Evolutionary conservation across 2,329 filamentous ascomycete genomes (phyloP), one percentile per base, ranked within the genome.

Genomic region (Cladosporium velox): DNA sequence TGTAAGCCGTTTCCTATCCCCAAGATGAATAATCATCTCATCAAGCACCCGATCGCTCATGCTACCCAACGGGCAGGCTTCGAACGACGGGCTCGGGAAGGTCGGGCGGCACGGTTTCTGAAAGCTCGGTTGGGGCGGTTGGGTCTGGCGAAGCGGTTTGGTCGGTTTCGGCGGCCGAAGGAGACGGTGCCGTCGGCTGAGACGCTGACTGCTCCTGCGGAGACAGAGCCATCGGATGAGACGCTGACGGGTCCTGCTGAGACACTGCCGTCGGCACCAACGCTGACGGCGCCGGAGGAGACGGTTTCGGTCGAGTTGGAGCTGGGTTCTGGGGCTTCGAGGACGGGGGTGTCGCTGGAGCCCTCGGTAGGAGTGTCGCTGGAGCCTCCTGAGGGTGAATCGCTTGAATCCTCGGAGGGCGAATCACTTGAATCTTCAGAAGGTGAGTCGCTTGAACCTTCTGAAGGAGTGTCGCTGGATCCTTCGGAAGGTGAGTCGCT

Each of bases 1-100:
- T 62, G 59, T 62, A 26, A 62, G 59, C 59, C 59, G 59, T 61
- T 61, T 34, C 34, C 34, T 4, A 21, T 59, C 21, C n/a, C 35
- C 5, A 44, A 44, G 18, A 44, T 21, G 12, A 44, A n/a, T 41
- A 2, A 47, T 4, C 4, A 35, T 35, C 34, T 47, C 4, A 4
- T 47, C 41, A 8, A 47, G 7, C 41, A 47, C n/a, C 41, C 41
- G 6, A 11, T 34, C 21, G n/a, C 54, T 34, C 32, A 35, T 10
- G 61, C 61, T 12, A 35, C 49, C 61, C 61, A 64, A 18, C 61
- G 49, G 26, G 61, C 51, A 18, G 51, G 15, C 12, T 44, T 55
- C 21, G 35, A 18, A 26, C 61, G 61, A 24, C 61, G 61, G 4
- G 51, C 61, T 35, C 41, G 44, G 44, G 52, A 55, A 55, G 52